Conservation (phyloP, 352 stramenopile genomes). For the Phytophthora idaei region DNA sequence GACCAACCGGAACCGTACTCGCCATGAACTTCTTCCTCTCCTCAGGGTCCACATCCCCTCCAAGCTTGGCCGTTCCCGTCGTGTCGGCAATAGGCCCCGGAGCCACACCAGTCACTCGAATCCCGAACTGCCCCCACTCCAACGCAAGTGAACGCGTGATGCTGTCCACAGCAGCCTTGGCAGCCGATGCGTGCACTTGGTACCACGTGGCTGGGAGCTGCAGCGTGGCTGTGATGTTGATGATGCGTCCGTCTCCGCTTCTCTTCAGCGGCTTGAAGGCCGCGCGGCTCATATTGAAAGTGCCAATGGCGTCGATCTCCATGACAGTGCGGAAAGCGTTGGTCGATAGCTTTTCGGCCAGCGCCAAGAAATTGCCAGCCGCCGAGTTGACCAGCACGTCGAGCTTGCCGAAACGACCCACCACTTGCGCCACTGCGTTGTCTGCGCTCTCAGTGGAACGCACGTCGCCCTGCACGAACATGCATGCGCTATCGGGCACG, state of each 20-base stretch:
- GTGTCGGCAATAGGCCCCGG: slow-evolving; percentile 95
- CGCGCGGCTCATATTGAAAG: slow-evolving; percentile 95
- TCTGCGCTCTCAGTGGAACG: slow-evolving; percentile 81
- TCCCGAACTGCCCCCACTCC: slow-evolving; percentile 96
- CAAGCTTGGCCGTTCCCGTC: slow-evolving; percentile 93
- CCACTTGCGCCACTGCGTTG: slow-evolving; percentile 74
- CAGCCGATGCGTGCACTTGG: slow-evolving; percentile 95
- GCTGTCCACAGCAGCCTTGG: slow-evolving; percentile 95
- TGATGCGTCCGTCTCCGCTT: slow-evolving; percentile 79
- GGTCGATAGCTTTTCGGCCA: slow-evolving; percentile 87
- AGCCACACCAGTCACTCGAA: slow-evolving; percentile 95
- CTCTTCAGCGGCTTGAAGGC: slow-evolving; percentile 85
- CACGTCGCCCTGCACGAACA: slow-evolving; percentile 82
- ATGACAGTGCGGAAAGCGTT: slow-evolving; percentile 97
- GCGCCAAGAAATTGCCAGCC: slow-evolving; percentile 94
- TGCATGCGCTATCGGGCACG: slow-evolving; percentile 37
- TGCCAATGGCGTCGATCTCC: slow-evolving; percentile 96
- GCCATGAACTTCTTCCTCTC: slow-evolving; percentile 57
- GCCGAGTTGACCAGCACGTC: slow-evolving; percentile 95
- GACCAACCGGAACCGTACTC: slow-evolving; percentile 67
- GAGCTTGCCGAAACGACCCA: slow-evolving; percentile 85
- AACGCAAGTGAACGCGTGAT: slow-evolving; percentile 94
- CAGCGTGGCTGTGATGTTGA: slow-evolving; percentile 97
- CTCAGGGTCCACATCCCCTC: slow-evolving; percentile 51
- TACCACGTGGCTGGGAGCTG: slow-evolving; percentile 93